Base-by-base conservation (phyloP, 148 eudicot genomes). In the Silene uniflora region DNA sequence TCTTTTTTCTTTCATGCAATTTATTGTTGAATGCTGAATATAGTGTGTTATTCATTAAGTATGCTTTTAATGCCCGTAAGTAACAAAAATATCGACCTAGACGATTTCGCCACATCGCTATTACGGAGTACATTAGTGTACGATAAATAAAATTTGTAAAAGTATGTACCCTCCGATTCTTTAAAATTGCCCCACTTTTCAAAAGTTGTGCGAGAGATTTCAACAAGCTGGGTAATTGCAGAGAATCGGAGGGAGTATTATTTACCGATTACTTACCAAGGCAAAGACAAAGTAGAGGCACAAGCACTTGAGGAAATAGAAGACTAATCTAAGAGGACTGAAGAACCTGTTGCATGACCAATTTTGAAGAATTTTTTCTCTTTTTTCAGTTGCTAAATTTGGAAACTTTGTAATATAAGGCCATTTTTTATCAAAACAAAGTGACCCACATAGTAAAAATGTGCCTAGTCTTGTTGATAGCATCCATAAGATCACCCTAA, bases 391-490 rank as follows among this genome's bases (percentile, higher is more conserved):
- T 0, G 89, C 46, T 54, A 92, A 78, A 42, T 79, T 69, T 8
- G 86, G 63, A 70, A 90, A 90, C 13, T 81, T 86, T 59, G 81
- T 83, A 13, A 92, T n/a, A 71, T 67, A 90, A 22, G 97, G 97
- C 92, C 92, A 90, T 74, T 84, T 55, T 5, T 79, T 74, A 17
- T 74, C 69, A 27, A 92, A 82, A 76, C 92, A 82, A 12, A 81
- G 76, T 22, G 64, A 72, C 23, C 97, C 95, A 73, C 90, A 86
- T 0, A 92, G 82, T 75, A 90, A 61, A 7, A 92, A 47, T 21
- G 92, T 90, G 54, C 97, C 97, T 42, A 90, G 8, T 80, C 88
- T 88, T 29, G 88, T 87, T 17, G 95, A 88, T 13, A 92, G 72
- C 12, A 90, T 8, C 77, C 66, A 82, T 23, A 89, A 10, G 1